These are phyloP conservation scores for Gymnopilus junonius DNA, from an alignment of 768 basidiomycete genomes.

Conservation along the genomic window DNA sequence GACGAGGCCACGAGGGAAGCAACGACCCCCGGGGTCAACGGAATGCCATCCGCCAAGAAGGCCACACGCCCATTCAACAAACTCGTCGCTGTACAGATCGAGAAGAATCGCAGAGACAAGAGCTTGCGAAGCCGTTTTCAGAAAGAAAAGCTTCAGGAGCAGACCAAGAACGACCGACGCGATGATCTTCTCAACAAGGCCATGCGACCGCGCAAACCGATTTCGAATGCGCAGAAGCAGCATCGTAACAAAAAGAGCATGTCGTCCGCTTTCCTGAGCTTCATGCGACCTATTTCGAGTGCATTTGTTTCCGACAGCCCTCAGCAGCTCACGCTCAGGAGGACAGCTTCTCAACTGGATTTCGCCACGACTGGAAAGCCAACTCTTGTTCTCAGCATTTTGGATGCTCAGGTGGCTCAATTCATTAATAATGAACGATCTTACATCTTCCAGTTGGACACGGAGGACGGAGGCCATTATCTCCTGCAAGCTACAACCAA, in stretches of 20 bases:
- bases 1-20: conserved; percentile 79
- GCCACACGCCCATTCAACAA: conserved; percentile 67
- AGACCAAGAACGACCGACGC: conserved; percentile 69
- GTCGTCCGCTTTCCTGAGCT: conserved; percentile 76
- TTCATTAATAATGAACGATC: conserved; percentile 84
- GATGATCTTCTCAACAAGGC: conserved; percentile 78
- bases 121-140: conserved; percentile 68
- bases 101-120: conserved; percentile 83
- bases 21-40: conserved; percentile 42
- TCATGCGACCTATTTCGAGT: conserved; percentile 90
- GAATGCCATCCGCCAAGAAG: conserved; percentile 55
- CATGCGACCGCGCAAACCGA: conserved; percentile 63
- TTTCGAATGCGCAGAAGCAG: conserved; percentile 61
- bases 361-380: conserved; percentile 77
- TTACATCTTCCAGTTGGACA: conserved; percentile 81
- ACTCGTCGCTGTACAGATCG: conserved; percentile 67
- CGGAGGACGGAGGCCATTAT: conserved; percentile 87
- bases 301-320: conserved; percentile 74
- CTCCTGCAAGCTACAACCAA: conserved; percentile 74
- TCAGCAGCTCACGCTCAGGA: conserved; percentile 48
- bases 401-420: conserved; percentile 69
- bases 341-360: conserved; percentile 75
- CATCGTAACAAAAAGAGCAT: conserved; percentile 90
- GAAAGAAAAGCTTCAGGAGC: conserved; percentile 79
- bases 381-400: conserved; percentile 72